Evolutionary conservation across 192 early-diverging fungal genomes (phyloP), one percentile per base, ranked within the genome.

Genomic region (Endogone sp.): DNA sequence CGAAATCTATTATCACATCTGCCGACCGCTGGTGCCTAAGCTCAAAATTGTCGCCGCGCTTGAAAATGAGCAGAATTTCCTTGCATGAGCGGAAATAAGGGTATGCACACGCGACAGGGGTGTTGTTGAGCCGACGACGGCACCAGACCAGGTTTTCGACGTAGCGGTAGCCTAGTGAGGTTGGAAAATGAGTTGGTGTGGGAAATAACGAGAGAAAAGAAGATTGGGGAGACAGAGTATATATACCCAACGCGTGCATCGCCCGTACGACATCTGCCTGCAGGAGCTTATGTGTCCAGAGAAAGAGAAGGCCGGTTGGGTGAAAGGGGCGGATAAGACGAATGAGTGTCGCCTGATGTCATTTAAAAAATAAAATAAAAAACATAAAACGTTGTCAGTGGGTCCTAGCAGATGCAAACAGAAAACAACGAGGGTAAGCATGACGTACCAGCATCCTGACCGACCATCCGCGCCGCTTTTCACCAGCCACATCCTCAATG

Each of bases 111-210:
- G 79, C 73, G 25, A 82, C 37, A 9, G 64, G 67, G 3, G 71
- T 37, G 44, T 87, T 84, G 66, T 81, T 81, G 37, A 83, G 26
- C 0, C 79, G 73, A 30, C 80, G 81, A 61, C 84, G 84, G 73
- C 82, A 87, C 85, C 85, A 87, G 11, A 85, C 80, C 54, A 87
- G 68, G 60, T 87, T 87, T 66, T 87, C 85, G 6, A 87, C 83
- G 66, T 87, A 87, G 63, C 74, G 77, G 63, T 81, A 87, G 20
- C 79, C 83, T 85, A 56, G 29, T 60, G 37, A 13, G 22, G 26
- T 55, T 56, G 59, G 27, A 24, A 21, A 2, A 8, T 21, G 4
- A 22, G 22, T 21, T 24, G 37, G 23, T 9, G 4, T 4, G 13
- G 13, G 4, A 44, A 44, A 44, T 44, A 44, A 62, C 20, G 2